Conservation (phyloP, 2,329 filamentous ascomycete species). For the Exophiala bonariae region DNA sequence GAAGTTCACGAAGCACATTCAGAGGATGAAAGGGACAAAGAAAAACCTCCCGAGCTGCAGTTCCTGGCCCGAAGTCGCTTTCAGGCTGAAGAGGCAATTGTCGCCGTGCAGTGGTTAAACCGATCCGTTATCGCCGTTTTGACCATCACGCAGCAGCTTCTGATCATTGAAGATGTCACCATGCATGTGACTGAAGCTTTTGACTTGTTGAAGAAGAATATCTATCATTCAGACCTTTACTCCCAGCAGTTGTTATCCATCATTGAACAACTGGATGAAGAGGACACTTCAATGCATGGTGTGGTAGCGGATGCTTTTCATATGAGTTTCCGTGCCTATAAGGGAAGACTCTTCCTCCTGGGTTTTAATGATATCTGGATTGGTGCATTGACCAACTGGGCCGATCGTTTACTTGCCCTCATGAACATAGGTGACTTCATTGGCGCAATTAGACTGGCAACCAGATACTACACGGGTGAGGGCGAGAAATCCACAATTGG, state of each 20-base stretch:
- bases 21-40: slow-evolving; percentile 61
- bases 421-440: slow-evolving; percentile 98
- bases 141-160: slow-evolving; percentile 88
- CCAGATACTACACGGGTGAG: slow-evolving; percentile 86
- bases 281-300: slow-evolving; percentile 86
- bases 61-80: slow-evolving; percentile 85
- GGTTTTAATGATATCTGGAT: slow-evolving; percentile 94
- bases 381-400: slow-evolving; percentile 94
- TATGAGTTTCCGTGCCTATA: slow-evolving; percentile 96
- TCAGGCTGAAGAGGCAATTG: slow-evolving; percentile 92
- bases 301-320: slow-evolving; percentile 96
- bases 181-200: slow-evolving; percentile 94
- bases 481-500: slow-evolving; percentile 94
- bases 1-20: slow-evolving; percentile 74
- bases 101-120: slow-evolving; percentile 94
- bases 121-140: slow-evolving; percentile 87
- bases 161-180: slow-evolving; percentile 85
- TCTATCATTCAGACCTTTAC: slow-evolving; percentile 88
- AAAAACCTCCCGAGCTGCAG: slow-evolving; percentile 73
- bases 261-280: slow-evolving; percentile 84
- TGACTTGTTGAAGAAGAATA: slow-evolving; percentile 86
- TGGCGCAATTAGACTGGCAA: slow-evolving; percentile 83
- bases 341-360: slow-evolving; percentile 85
- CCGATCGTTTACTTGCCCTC: slow-evolving; percentile 84
- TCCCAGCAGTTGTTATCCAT: slow-evolving; percentile 80